These are phyloP conservation scores for Asterophora parasitica DNA, from an alignment of 768 basidiomycete genomes.

Conservation along the genomic window DNA sequence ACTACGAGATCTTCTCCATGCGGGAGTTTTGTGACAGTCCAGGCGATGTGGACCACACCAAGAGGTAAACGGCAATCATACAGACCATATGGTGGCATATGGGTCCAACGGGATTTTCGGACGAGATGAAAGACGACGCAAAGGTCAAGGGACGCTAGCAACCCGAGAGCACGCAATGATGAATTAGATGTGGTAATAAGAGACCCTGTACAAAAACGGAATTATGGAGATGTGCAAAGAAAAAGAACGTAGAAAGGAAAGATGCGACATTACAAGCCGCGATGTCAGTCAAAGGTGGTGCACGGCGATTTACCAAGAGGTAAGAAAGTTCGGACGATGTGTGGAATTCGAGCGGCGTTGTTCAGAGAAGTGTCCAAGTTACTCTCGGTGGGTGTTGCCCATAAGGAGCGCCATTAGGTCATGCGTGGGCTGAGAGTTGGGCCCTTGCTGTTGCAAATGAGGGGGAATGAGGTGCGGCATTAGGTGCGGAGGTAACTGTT, in stretches of 20 bases:
- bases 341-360: slow-evolving; percentile 2
- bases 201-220: slow-evolving; percentile 12
- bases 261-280: slow-evolving; percentile 1
- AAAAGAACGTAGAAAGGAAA: neutral
- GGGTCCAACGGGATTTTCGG: neutral
- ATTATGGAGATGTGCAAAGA: slow-evolving; percentile 11
- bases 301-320: slow-evolving; percentile 7
- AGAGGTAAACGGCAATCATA: neutral
- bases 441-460: slow-evolving; percentile 59
- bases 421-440: slow-evolving; percentile 54
- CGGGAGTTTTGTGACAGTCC: neutral
- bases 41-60: neutral
- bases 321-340: slow-evolving; percentile 1
- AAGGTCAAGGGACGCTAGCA: slow-evolving; percentile 2
- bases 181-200: slow-evolving; percentile 15
- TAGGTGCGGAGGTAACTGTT: slow-evolving; percentile 56
- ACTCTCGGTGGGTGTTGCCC: slow-evolving; percentile 69
- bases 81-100: neutral
- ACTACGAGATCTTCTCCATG: neutral
- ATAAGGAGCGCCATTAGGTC: slow-evolving; percentile 84
- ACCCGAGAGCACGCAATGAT: slow-evolving; percentile 12
- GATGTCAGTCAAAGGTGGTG: slow-evolving; percentile 4
- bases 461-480: slow-evolving; percentile 43
- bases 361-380: slow-evolving; percentile 13
- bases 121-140: neutral